These are phyloP conservation scores for Phytopythium kandeliae DNA, from an alignment of 352 stramenopile genomes.

Conservation along the genomic window DNA sequence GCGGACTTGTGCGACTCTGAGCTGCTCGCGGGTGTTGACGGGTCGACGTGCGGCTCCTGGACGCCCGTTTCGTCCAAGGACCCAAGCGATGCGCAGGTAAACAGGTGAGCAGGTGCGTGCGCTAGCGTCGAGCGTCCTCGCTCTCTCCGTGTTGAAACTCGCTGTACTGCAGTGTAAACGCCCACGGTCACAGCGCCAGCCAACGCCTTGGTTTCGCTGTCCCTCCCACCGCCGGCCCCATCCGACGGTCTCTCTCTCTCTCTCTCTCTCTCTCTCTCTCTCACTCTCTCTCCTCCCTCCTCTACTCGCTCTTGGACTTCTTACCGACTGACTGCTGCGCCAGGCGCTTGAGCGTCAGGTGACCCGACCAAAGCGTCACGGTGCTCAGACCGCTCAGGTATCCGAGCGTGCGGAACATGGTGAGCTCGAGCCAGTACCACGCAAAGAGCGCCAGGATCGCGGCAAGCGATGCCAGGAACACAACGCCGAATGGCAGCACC, in stretches of 20 bases:
- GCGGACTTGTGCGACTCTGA: no score
- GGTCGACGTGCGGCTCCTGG: no score
- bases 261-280: no score
- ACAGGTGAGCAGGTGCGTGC: no score
- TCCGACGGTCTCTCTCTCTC: no score
- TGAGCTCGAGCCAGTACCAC: conserved; percentile 86
- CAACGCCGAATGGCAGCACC: conserved; percentile 59
- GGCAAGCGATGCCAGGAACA: conserved; percentile 70
- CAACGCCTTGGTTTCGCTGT: not conserved
- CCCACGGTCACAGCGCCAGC: not conserved
- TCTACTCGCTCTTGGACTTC: conserved; percentile 68
- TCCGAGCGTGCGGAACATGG: conserved; percentile 80
- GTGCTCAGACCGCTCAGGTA: conserved; percentile 62
- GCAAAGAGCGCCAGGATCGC: conserved; percentile 78
- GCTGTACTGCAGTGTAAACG: conserved; percentile 3
- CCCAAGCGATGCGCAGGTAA: no score
- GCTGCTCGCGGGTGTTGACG: no score
- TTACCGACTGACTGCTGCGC: conserved; percentile 28
- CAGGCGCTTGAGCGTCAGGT: conserved; percentile 75
- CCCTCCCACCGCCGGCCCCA: no score
- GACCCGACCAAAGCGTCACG: conserved; percentile 56
- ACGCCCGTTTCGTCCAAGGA: no score
- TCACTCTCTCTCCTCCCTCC: conserved; percentile 49
- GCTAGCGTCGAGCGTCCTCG: no score
- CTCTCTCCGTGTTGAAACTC: conserved; percentile 1